A percentile compares a stretch with the other conserved stretches of the same genome.
phyloP scores from a whole-genome alignment of 2,329 filamentous ascomycete genomes.

The Diaporthe sp. region DNA sequence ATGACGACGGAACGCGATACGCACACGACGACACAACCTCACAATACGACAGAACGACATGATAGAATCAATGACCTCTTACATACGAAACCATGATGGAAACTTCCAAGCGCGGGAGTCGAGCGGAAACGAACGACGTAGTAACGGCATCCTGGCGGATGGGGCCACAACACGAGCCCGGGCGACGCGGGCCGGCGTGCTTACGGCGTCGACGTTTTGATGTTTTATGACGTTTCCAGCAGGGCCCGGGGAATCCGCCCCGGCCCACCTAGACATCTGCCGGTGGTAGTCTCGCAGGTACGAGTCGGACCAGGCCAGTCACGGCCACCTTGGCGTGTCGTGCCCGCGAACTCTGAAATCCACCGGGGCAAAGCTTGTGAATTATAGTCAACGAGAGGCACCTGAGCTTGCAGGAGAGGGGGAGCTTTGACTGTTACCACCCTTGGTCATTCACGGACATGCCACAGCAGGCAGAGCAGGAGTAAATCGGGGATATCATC shows the following conservation, averaged over 20 bases:
- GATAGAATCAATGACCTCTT: not conserved
- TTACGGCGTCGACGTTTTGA: conserved; percentile 8
- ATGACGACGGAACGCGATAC: not conserved
- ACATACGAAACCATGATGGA: not conserved
- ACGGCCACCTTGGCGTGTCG: conserved; percentile 8
- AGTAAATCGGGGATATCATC: not conserved
- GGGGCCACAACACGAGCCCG: not conserved
- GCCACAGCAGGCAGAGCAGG: not conserved
- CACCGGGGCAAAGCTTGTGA: not conserved
- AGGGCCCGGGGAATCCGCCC: not conserved
- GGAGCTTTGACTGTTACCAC: not conserved
- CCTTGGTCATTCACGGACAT: not conserved
- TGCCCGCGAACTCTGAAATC: not conserved
- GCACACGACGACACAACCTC: not conserved
- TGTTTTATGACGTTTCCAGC: not conserved
- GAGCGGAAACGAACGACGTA: not conserved
- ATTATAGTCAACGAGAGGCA: not conserved
- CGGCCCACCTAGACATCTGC: conserved; percentile 1
- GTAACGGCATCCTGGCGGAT: not conserved
- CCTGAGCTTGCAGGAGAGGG: not conserved
- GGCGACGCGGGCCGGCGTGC: conserved; percentile 7
- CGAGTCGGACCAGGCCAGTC: conserved; percentile 4
- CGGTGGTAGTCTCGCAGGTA: not conserved
- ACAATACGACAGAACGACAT: not conserved
- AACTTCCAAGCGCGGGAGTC: conserved; percentile 1